Evolutionary conservation across 306 rosid species (phyloP).

Genomic region (Sindora glabra): DNA sequence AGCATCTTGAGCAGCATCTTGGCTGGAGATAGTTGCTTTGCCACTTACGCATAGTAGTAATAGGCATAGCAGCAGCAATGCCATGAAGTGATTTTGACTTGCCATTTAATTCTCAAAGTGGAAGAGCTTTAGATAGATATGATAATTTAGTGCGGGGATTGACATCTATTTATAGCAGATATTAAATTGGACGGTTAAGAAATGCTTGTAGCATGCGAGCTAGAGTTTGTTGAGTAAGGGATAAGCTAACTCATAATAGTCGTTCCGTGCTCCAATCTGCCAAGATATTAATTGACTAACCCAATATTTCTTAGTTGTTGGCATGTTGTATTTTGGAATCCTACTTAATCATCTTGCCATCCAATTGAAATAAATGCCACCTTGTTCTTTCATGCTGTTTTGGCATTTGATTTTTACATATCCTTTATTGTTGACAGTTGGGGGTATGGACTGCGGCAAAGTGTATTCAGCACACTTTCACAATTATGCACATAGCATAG

Average conservation of each 20-base stretch:
- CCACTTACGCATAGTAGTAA: background rate
- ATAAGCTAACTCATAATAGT: background rate
- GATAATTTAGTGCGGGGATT: too few relatives aligned
- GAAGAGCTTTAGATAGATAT: background rate
- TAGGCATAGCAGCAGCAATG: background rate
- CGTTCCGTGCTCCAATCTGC: background rate
- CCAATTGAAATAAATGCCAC: too few relatives aligned
- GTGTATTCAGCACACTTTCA: too few relatives aligned
- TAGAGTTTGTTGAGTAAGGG: slow-evolving; percentile 5
- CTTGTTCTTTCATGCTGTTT: too few relatives aligned
- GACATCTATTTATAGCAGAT: too few relatives aligned
- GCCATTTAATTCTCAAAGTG: background rate
- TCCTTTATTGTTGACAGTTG: too few relatives aligned
- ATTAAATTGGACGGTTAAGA: slow-evolving; percentile 12
- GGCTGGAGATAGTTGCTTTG: background rate
- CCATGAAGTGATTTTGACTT: slow-evolving; percentile 6
- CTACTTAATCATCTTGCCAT: background rate
- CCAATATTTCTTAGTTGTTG: too few relatives aligned
- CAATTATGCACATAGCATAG: too few relatives aligned
- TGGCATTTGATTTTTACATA: too few relatives aligned
- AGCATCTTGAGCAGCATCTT: slow-evolving; percentile 10
- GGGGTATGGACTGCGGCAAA: too few relatives aligned
- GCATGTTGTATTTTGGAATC: too few relatives aligned
- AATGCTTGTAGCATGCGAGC: slow-evolving; percentile 12
- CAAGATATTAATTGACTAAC: background rate